Evolutionary conservation across 345 rosid species (phyloP), one percentile per base, ranked within the genome.

Genomic region (Eucalyptus camaldulensis): DNA sequence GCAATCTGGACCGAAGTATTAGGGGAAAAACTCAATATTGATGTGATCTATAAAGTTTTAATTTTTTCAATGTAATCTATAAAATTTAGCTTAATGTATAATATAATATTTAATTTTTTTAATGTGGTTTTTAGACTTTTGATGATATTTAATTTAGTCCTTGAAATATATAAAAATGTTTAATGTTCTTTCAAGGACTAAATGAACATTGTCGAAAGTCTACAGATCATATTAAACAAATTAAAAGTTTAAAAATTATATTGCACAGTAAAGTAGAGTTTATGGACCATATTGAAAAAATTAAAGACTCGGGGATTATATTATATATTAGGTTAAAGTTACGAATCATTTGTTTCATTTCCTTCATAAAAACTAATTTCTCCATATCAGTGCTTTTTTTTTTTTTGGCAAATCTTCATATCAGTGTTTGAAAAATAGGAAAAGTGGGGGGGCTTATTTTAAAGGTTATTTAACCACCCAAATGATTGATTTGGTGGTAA

Each of bases 71-170:
- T 56, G 0, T 24, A 1, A 56, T 56, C 0, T 2, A 4, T 10
- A 19, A 56, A 56, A 0, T 56, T 56, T 56, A 0, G 1, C 29
- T 1, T 22, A 2, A 56, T 24, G 3, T 9, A 1, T 25, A 24
- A 56, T 56, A 25, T 56, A 1, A 22, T 56, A 0, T 56, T 56
- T 56, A 0, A 56, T 56, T 22, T 24, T 1, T 56, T 56, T 0
- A 56, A 56, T 2, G 1, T 56, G 3, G 1, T 22, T 0, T 25
- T 0, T 56, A 22, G 1, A 56, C 29, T 22, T 56, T 56, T 56
- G 29, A 25, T 0, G 2, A 56, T 56, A 22, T 56, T 56, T 1
- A 56, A 56, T 24, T 24, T 56, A 56, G 29, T 56, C 62, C 3
- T 24, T 24, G 3, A 56, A 9, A 24, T 56, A 56, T 56, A 56